Conservation (phyloP, 2,329 filamentous ascomycete genomes). For the Colletotrichum sublineola region DNA sequence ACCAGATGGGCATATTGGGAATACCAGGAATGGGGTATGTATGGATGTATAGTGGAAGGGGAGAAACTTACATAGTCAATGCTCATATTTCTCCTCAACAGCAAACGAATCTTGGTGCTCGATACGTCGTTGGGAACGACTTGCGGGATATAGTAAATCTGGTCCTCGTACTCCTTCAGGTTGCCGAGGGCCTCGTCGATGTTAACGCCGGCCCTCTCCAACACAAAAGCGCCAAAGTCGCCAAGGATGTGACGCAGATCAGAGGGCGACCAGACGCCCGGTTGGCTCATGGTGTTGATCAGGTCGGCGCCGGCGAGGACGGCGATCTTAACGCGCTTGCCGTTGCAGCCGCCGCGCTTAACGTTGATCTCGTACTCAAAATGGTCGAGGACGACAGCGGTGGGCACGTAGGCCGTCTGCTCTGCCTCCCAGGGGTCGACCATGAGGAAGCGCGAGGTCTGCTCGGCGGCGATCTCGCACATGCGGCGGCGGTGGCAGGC, state of each 20-base stretch:
- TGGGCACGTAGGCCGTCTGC: slow-evolving; percentile 87
- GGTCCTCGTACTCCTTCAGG: slow-evolving; percentile 84
- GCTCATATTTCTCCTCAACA: slow-evolving; percentile 43
- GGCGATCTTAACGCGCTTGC: slow-evolving; percentile 77
- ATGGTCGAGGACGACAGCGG: slow-evolving; percentile 90
- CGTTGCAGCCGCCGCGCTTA: slow-evolving; percentile 81
- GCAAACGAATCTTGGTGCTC: slow-evolving; percentile 45
- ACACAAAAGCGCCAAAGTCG: slow-evolving; percentile 84
- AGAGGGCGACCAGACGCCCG: slow-evolving; percentile 83
- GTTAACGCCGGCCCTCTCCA: slow-evolving; percentile 90
- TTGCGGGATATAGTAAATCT: slow-evolving; percentile 89
- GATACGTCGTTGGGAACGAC: slow-evolving; percentile 86
- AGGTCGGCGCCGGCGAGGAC: slow-evolving; percentile 85
- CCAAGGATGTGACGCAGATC: slow-evolving; percentile 92
- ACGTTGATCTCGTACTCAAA: slow-evolving; percentile 92
- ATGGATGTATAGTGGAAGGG: not conserved
- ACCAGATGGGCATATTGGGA: not conserved
- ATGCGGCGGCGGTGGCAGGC: slow-evolving; percentile 83
- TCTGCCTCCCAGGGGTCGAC: slow-evolving; percentile 92
- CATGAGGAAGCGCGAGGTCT: slow-evolving; percentile 84
- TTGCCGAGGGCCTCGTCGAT: slow-evolving; percentile 89
- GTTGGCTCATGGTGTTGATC: slow-evolving; percentile 79
- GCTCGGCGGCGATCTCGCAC: slow-evolving; percentile 84
- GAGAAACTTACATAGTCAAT: slow-evolving; percentile 39
- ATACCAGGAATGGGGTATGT: not conserved